Percentiles rank a stretch among this genome's conserved stretches.
Conservation (phyloP, 768 basidiomycete genomes). For the Leccinum longicurvipes region DNA sequence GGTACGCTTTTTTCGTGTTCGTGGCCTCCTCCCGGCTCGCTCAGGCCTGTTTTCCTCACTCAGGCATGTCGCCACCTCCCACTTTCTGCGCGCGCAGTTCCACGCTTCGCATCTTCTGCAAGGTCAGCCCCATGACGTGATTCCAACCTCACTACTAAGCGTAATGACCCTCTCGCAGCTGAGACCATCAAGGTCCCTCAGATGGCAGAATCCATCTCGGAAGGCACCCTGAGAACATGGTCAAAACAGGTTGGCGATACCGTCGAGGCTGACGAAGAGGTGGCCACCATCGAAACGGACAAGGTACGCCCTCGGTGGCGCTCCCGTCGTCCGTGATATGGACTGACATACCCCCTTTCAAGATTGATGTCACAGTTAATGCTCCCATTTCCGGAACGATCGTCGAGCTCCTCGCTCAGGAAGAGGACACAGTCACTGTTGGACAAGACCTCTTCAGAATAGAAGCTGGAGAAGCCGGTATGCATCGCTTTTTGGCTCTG, state of each 20-base stretch:
- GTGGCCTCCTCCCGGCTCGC: not conserved
- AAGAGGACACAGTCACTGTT: slow-evolving; percentile 92
- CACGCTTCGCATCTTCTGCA: slow-evolving; percentile 68
- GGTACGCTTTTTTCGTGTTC: slow-evolving; percentile 36
- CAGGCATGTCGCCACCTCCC: slow-evolving; percentile 47
- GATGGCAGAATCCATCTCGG: slow-evolving; percentile 98
- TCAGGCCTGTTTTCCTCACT: slow-evolving; percentile 1
- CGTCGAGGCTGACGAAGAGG: slow-evolving; percentile 90
- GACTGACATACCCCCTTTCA: slow-evolving; percentile 6
- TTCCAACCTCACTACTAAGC: not conserved
- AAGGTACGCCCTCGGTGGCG: slow-evolving; percentile 53
- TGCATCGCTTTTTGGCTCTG: slow-evolving; percentile 13
- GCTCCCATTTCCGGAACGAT: slow-evolving; percentile 87
- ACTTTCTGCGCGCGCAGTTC: slow-evolving; percentile 57
- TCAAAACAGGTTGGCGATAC: slow-evolving; percentile 89
- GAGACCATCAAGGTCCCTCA: slow-evolving; percentile 94
- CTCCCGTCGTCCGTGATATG: not conserved
- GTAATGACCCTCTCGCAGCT: slow-evolving; percentile 39
- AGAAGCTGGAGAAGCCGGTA: slow-evolving; percentile 73
- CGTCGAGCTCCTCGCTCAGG: slow-evolving; percentile 77
- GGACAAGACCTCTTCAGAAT: slow-evolving; percentile 93
- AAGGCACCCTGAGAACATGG: slow-evolving; percentile 95
- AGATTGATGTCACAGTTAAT: slow-evolving; percentile 98
- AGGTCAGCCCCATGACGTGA: slow-evolving; percentile 44
- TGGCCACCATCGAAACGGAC: slow-evolving; percentile 98